Conservation (phyloP, 805 yeast species). For the Spathaspora arborariae region DNA sequence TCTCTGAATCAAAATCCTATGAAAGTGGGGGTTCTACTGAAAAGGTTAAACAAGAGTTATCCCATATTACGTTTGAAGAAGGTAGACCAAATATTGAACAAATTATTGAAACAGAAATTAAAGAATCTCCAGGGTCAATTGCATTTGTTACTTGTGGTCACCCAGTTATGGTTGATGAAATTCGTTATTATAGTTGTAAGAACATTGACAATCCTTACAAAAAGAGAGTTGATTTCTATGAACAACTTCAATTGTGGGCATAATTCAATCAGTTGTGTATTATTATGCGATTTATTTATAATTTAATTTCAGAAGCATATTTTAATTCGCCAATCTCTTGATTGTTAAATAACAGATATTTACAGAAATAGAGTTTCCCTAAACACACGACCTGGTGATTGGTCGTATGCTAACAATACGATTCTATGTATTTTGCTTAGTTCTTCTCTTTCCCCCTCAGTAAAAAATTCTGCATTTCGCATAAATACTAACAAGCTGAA, state of each 20-base stretch:
- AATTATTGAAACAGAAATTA: conserved; percentile 15
- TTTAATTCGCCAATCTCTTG: too few species aligned
- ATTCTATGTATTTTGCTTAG: too few species aligned
- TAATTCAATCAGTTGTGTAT: too few species aligned
- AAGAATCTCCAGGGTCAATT: conserved; percentile 38
- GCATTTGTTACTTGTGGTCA: conserved; percentile 65
- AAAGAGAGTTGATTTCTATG: conserved; percentile 66
- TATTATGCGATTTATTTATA: too few species aligned
- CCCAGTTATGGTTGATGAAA: conserved; percentile 51
- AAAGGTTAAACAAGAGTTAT: conserved; percentile 14
- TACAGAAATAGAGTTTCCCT: too few species aligned
- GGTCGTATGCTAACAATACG: too few species aligned
- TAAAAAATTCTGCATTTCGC: too few species aligned
- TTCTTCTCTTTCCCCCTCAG: too few species aligned
- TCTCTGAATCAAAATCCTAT: not conserved
- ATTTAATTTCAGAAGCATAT: too few species aligned
- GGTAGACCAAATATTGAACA: conserved; percentile 41
- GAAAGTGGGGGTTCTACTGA: not conserved
- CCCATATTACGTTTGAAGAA: conserved; percentile 34
- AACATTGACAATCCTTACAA: conserved; percentile 32
- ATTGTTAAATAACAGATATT: too few species aligned
- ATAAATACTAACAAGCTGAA: too few species aligned
- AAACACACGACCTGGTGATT: too few species aligned
- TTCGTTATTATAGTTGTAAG: conserved; percentile 45
- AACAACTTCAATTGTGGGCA: conserved; percentile 70